These are phyloP conservation scores for Astrocystis sublimbata DNA, from an alignment of 495 filamentous ascomycete species.

Conservation along the genomic window DNA sequence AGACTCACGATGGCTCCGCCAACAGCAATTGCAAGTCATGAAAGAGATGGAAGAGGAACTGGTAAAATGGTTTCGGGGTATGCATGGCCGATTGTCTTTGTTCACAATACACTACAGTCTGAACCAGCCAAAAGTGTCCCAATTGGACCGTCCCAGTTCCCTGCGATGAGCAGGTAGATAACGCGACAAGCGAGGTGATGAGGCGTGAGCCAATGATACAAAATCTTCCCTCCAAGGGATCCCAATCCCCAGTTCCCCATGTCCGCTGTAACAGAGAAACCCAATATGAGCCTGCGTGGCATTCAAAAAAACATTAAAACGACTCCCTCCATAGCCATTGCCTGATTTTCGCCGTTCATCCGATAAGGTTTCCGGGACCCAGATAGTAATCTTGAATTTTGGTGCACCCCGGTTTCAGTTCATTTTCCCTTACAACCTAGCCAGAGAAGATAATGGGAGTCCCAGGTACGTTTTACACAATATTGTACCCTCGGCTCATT, in stretches of 20 bases:
- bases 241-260: constrained; percentile 8
- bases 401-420: neutral
- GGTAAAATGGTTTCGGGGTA: too few species aligned
- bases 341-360: neutral
- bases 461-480: constrained; percentile 7
- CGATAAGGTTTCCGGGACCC: neutral
- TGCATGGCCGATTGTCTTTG: constrained; percentile 6
- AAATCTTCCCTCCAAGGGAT: constrained; percentile 15
- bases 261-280: neutral
- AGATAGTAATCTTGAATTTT: constrained; percentile 10
- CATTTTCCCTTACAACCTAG: neutral
- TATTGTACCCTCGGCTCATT: neutral
- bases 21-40: too few species aligned
- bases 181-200: constrained; percentile 8
- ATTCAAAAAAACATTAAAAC: constrained; percentile 1
- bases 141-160: neutral
- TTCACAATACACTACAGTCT: constrained; percentile 11
- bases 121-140: constrained; percentile 8
- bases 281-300: neutral
- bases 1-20: too few species aligned
- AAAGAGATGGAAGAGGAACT: too few species aligned
- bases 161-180: neutral
- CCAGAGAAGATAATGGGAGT: neutral
- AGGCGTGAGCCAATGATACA: constrained; percentile 18
- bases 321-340: constrained; percentile 5